Percentiles rank a stretch among this genome's conserved stretches.
phyloP scores from a whole-genome alignment of 306 rosid genomes.

The Biancaea sappan region DNA sequence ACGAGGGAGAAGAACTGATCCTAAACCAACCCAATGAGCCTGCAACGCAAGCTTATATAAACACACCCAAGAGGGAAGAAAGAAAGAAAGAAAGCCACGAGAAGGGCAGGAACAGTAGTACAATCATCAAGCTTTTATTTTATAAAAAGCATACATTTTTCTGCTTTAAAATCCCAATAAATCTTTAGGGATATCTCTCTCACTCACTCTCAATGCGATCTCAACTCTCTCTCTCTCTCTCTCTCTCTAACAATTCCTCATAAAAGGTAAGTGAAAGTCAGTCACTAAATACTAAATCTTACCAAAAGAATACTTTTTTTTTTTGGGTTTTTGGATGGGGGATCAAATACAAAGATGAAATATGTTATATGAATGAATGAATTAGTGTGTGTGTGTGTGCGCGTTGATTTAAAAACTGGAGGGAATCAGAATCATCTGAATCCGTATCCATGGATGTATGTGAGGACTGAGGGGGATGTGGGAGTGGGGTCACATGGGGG shows the following conservation, averaged over 20 bases:
- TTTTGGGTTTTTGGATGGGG: no score
- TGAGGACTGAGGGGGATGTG: no score
- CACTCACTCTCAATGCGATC: neutral
- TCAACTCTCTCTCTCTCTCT: neutral
- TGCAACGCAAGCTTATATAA: conserved; percentile 34
- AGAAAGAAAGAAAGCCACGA: conserved; percentile 30
- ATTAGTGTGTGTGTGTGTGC: no score
- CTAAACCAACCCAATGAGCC: conserved; percentile 24
- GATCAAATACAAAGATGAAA: no score
- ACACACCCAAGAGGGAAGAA: conserved; percentile 33
- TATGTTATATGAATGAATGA: neutral
- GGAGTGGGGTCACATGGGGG: conserved; percentile 63
- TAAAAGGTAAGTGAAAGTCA: neutral
- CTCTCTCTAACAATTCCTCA: no score
- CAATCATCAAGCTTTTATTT: conserved; percentile 1
- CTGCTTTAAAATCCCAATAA: conserved; percentile 31
- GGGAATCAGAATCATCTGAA: neutral
- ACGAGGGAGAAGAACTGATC: conserved; percentile 25
- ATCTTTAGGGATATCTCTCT: conserved; percentile 25
- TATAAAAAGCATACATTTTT: neutral
- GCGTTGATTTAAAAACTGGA: neutral
- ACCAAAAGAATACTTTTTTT: no score
- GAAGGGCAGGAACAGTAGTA: conserved; percentile 5
- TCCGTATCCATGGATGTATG: neutral
- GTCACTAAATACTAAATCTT: no score